Base-by-base conservation (phyloP, 768 basidiomycete species). In the Suillus subalutaceus region DNA sequence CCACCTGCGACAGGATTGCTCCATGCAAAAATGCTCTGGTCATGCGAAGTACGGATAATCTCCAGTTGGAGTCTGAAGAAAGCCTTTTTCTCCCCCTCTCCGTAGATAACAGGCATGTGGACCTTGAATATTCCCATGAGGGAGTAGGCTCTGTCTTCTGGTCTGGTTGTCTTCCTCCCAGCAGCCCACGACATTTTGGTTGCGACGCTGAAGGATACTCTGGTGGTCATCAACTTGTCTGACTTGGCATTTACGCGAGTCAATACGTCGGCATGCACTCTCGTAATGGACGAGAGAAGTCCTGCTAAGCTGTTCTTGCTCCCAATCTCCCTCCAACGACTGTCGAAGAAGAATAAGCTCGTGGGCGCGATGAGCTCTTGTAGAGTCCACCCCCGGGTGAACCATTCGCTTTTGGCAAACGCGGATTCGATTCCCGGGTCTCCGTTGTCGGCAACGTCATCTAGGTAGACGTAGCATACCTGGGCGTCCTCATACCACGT, bases 61-160 rank as follows among this genome's bases (percentile, higher is more conserved):
- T 67, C 65, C 4, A 44, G 23, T 37, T 67, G 67, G 52, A 73
- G 40, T 55, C 72, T 70, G 55, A 67, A 65, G 56, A 74, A 74
- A 4, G 73, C 73, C 41, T 62, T 73, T 37, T 35, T 64, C 26
- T 63, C 71, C 1, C 73, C 74, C 41, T 74, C 72, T 30, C 74
- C 72, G 37, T 73, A 75, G 15, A 64, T 65, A 23, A 73, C 65
- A 2, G 72, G 72, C 52, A 74, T 63, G 37, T 63, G 23, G 62
- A 73, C 66, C 13, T 56, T 65, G 46, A 73, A 72, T 16, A 75
- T 62, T 2, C 70, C 72, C 61, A 74, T 63, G 23, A 73, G 65
- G n/a, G 70, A 69, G n/a, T 74, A 72, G 26, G 72, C 69, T 62
- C 41, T 64, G n/a, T 75, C 74, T 63, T 72, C 72, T 43, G 64